These are phyloP conservation scores for Xylaria sp. DNA, from an alignment of 2,329 filamentous ascomycete species.

Conservation along the genomic window DNA sequence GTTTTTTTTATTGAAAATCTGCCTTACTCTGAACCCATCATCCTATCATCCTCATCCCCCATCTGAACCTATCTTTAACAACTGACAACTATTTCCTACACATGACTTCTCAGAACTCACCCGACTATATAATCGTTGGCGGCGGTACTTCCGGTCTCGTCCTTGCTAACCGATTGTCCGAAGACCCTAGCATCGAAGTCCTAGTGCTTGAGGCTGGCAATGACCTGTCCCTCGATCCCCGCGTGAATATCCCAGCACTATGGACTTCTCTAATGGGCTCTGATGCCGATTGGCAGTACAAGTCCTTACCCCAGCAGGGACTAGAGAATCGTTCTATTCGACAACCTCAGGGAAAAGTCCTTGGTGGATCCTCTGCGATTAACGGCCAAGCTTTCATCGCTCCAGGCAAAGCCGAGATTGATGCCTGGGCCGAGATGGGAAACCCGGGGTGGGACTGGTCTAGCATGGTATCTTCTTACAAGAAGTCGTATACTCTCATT, in stretches of 20 bases:
- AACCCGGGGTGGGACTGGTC: slow-evolving; percentile 43
- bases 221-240: slow-evolving; percentile 7
- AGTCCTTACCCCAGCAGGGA: slow-evolving; percentile 32
- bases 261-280: slow-evolving; percentile 8
- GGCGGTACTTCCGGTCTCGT: slow-evolving; percentile 28
- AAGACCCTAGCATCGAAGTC: slow-evolving; percentile 4
- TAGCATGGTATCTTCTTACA: slow-evolving; percentile 32
- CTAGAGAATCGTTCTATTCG: slow-evolving; percentile 28
- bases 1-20: too few relatives aligned
- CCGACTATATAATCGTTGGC: slow-evolving; percentile 23
- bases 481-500: slow-evolving; percentile 39
- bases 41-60: too few relatives aligned
- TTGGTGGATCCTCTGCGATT: slow-evolving; percentile 42
- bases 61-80: neutral
- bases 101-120: slow-evolving; percentile 2
- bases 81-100: neutral
- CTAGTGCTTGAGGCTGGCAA: slow-evolving; percentile 22
- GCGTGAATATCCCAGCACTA: slow-evolving; percentile 27
- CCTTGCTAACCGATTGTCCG: slow-evolving; percentile 17
- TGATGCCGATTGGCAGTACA: slow-evolving; percentile 26
- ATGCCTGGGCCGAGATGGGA: slow-evolving; percentile 41
- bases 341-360: slow-evolving; percentile 34
- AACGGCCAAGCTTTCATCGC: slow-evolving; percentile 43
- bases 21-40: too few relatives aligned
- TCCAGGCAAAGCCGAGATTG: slow-evolving; percentile 32